A percentile compares a stretch with the other conserved stretches of the same genome.
phyloP scores from a whole-genome alignment of 2,329 filamentous ascomycete genomes.

The Xylariaceae sp. region DNA sequence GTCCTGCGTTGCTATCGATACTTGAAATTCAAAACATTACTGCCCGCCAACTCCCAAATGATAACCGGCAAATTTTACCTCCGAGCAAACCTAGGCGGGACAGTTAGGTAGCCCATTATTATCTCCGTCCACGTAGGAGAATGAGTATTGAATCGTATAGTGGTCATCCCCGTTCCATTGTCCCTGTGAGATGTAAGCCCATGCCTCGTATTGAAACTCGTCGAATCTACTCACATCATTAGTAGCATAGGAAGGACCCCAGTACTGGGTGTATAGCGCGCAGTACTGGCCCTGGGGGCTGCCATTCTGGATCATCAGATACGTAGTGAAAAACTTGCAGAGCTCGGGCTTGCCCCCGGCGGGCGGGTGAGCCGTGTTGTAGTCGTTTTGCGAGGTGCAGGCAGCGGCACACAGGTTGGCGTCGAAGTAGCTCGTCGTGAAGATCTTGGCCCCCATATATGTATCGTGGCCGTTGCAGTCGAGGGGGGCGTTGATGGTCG shows the following conservation, averaged over 20 bases:
- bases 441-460: conserved; percentile 27
- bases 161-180: conserved; percentile 16
- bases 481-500: conserved; percentile 24
- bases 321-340: conserved; percentile 33
- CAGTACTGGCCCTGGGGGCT: conserved; percentile 33
- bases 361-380: conserved; percentile 21
- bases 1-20: no score
- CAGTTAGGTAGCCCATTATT: no score
- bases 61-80: no score
- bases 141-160: conserved; percentile 14
- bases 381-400: conserved; percentile 24
- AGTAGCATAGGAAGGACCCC: conserved; percentile 21
- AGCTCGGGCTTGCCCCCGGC: conserved; percentile 10
- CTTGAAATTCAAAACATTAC: no score
- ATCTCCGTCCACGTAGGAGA: conserved; percentile 9
- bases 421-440: conserved; percentile 23
- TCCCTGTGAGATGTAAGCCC: conserved; percentile 13
- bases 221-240: conserved; percentile 17
- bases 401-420: conserved; percentile 24
- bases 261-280: conserved; percentile 31
- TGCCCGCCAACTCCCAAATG: no score
- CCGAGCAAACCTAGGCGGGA: no score
- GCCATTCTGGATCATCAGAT: conserved; percentile 33
- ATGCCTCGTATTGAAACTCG: not conserved
- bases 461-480: conserved; percentile 21